Base-by-base conservation (phyloP, 2,329 filamentous ascomycete species). In the Nothophoma quercina region DNA sequence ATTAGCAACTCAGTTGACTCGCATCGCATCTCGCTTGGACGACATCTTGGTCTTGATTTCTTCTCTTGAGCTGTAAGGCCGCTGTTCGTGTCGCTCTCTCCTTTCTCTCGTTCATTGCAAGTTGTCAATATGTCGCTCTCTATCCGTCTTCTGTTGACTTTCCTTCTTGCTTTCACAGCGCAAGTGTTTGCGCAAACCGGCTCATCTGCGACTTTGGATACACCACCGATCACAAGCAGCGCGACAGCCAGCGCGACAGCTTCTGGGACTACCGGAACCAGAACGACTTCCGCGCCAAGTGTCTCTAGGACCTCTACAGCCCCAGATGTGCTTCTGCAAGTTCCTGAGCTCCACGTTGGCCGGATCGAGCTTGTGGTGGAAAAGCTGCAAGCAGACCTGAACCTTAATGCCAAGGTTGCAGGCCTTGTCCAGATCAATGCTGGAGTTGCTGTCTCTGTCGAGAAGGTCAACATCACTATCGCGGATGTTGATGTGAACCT, bases 331-430 rank as follows among this genome's bases (percentile, higher is more conserved):
- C 76, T 79, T 48, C 79, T 87, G 29, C 80, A 79, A 39, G 80
- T 86, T 1, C 83, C 84, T 0, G 78, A 84, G 57, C 76, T 87
- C 7, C 81, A 80, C 30, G 84, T 87, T 15, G 81, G 81, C 30
- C 76, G 77, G 41, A 87, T 87, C 52, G 84, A 86, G 70, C 75
- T 87, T 3, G 78, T 81, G 38, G 84, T 87, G 3, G 83, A 86
- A 59, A 79, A 85, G 58, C 72, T 86, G 15, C 75, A 77, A 52
- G 84, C 83, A 2, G 81, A 87, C 54, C 76, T 87, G 63, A 86
- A 86, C 64, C 74, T 87, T 2, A 82, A 83, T 40, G 84, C 84
- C 26, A 79, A 83, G 54, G 77, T 87, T n/a, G 83, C 84, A 12
- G 79, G 78, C 33, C 77, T 87, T 1, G 84, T 87, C 4, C 70